A percentile compares a stretch with the other conserved stretches of the same genome.
These are phyloP conservation scores for Cyclotella choctawhatcheeana DNA, from an alignment of 108 stramenopile genomes.

Conservation along the genomic window DNA sequence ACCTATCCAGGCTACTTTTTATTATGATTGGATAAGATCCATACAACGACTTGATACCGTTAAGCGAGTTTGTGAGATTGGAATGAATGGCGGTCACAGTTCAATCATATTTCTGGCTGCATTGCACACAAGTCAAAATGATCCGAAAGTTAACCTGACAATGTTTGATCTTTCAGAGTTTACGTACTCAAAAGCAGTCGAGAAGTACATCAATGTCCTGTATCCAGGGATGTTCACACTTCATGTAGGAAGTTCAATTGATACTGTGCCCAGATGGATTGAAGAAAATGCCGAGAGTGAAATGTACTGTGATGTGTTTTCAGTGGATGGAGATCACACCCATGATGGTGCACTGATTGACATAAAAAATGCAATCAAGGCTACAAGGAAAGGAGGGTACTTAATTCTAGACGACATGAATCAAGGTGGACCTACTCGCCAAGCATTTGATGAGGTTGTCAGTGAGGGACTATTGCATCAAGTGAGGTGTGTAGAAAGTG, in stretches of 20 bases:
- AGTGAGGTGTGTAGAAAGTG: conserved; percentile 16
- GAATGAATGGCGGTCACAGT: conserved; percentile 37
- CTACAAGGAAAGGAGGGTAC: conserved; percentile 17
- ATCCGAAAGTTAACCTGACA: conserved; percentile 8
- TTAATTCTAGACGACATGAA: conserved; percentile 25
- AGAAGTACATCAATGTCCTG: conserved; percentile 16
- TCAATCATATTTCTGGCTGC: conserved; percentile 28
- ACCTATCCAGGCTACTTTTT: conserved; percentile 23
- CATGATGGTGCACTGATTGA: conserved; percentile 18
- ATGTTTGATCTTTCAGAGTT: conserved; percentile 26
- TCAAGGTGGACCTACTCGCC: conserved; percentile 7
- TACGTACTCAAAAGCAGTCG: conserved; percentile 15
- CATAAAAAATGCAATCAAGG: conserved; percentile 18
- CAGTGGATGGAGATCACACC: conserved; percentile 23
- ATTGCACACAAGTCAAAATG: neutral
- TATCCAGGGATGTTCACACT: conserved; percentile 19
- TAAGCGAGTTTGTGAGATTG: conserved; percentile 26
- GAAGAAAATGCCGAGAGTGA: neutral
- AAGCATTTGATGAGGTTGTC: conserved; percentile 19
- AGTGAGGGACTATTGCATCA: conserved; percentile 10
- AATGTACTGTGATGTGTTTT: conserved; percentile 18
- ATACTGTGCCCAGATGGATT: conserved; percentile 13
- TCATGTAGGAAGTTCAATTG: conserved; percentile 9
- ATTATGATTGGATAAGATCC: conserved; percentile 29
- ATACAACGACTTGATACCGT: neutral